Evolutionary conservation across 2,329 filamentous ascomycete species (phyloP).

Genomic region (Fusarium sp.): DNA sequence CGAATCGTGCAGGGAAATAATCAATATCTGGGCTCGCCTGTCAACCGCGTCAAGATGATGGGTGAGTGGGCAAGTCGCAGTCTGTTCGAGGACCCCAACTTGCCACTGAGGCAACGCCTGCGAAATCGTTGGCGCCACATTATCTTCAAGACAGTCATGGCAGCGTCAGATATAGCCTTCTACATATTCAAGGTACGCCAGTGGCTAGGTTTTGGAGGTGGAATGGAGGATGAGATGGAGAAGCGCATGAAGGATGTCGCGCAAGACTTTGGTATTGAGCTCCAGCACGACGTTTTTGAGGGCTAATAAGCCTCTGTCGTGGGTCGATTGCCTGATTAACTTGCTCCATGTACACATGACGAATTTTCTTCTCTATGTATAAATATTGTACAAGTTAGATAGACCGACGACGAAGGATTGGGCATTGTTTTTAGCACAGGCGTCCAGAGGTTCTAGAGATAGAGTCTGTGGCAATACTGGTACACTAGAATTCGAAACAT

Average conservation of each 20-base stretch:
- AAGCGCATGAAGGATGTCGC: conserved; percentile 86
- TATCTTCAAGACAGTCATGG: conserved; percentile 80
- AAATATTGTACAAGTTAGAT: conserved; percentile 19
- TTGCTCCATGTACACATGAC: conserved; percentile 16
- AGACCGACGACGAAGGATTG: conserved; percentile 24
- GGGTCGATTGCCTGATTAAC: not conserved
- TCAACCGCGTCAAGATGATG: conserved; percentile 94
- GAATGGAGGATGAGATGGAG: conserved; percentile 96
- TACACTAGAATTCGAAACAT: not conserved
- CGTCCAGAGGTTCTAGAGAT: conserved; percentile 7
- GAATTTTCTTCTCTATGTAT: conserved; percentile 4
- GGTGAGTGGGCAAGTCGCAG: conserved; percentile 88
- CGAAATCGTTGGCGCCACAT: conserved; percentile 79
- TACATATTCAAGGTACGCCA: conserved; percentile 83
- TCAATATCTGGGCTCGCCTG: conserved; percentile 86
- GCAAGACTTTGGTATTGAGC: conserved; percentile 88
- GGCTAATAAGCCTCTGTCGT: conserved; percentile 59
- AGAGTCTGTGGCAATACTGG: not conserved
- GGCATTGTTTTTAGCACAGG: conserved; percentile 4
- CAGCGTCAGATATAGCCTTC: conserved; percentile 82
- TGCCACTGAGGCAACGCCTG: conserved; percentile 69
- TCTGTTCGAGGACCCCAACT: conserved; percentile 76
- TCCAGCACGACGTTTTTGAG: conserved; percentile 89
- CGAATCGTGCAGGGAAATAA: conserved; percentile 95
- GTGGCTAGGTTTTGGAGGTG: conserved; percentile 76